These are phyloP conservation scores for Russula lepida DNA, from an alignment of 768 basidiomycete genomes.

Conservation along the genomic window DNA sequence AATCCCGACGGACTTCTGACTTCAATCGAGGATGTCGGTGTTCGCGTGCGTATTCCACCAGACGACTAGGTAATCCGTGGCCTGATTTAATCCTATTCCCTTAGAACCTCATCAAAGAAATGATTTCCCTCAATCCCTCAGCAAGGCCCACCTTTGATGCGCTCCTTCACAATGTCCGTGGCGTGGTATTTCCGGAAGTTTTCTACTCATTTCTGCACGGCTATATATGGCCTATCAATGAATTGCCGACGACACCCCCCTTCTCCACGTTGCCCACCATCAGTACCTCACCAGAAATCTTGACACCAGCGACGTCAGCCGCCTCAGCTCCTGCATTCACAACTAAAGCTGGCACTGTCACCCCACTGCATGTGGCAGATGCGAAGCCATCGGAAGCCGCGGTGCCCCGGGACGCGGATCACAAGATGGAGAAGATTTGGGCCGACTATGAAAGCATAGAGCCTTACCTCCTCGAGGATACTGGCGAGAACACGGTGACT, in stretches of 20 bases:
- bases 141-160: slow-evolving; percentile 76
- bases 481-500: slow-evolving; percentile 38
- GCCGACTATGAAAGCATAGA: slow-evolving; percentile 79
- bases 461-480: slow-evolving; percentile 51
- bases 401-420: slow-evolving; percentile 78
- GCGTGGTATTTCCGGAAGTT: slow-evolving; percentile 77
- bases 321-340: slow-evolving; percentile 13
- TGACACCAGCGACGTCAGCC: slow-evolving; percentile 9
- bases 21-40: slow-evolving; percentile 70
- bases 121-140: slow-evolving; percentile 77
- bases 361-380: slow-evolving; percentile 9
- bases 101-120: slow-evolving; percentile 79
- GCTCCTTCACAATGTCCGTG: slow-evolving; percentile 65
- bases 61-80: slow-evolving; percentile 6
- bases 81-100: background rate
- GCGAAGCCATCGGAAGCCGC: slow-evolving; percentile 26
- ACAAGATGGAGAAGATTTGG: slow-evolving; percentile 76
- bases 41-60: slow-evolving; percentile 51
- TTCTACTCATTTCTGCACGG: slow-evolving; percentile 95
- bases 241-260: slow-evolving; percentile 44
- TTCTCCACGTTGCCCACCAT: slow-evolving; percentile 24
- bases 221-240: slow-evolving; percentile 75
- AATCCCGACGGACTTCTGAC: slow-evolving; percentile 63
- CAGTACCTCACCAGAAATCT: background rate
- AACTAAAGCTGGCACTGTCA: slow-evolving; percentile 6